Base-by-base conservation (phyloP, 202 grass and related monocot species). In the Cymbopogon flexuosus region DNA sequence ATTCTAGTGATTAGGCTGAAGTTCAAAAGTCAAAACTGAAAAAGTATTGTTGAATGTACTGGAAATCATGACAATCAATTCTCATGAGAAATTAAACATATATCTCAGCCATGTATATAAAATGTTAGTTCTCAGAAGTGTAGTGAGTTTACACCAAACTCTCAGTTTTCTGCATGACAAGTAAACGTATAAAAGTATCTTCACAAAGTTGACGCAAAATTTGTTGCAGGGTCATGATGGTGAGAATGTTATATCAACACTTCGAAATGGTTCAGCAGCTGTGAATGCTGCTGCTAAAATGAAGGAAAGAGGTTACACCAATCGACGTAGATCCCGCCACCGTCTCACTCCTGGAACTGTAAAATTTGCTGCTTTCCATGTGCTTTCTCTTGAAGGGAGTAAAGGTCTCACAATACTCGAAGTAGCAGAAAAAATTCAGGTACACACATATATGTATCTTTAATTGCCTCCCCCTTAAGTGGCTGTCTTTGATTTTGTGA, bases 371-470 rank as follows among this genome's bases (percentile, higher is more conserved):
- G 92, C 96, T 83, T 98, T 98, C 84, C 84, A 98, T 93, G 92
- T 98, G 68, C 87, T 98, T 69, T 95, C 96, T 73, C 96, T 98
- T 86, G 96, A 98, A 79, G 96, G 89, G 72, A 93, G 87, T 74
- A 79, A 81, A 52, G 96, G 96, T 64, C 88, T 98, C 68, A 91
- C 96, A 19, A 98, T 98, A 84, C 84, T 98, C 77, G 96, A 98
- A 91, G 96, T 94, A 68, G 96, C 96, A 66, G 96, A 98, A 61
- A 98, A 91, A 88, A 98, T 98, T 81, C 96, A 98, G 92, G 96
- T 95, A 83, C 30, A 34, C 73, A 78, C 68, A 78, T 11, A 85
- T 76, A 58, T 49, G 57, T 73, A 78, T 16, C 12, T 33, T 49
- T 7, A 23, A 59, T 59, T 35, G 34, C 47, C 66, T 29, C 24